Conservation (phyloP, 495 filamentous ascomycete genomes). For the Penicillium pulvis region DNA sequence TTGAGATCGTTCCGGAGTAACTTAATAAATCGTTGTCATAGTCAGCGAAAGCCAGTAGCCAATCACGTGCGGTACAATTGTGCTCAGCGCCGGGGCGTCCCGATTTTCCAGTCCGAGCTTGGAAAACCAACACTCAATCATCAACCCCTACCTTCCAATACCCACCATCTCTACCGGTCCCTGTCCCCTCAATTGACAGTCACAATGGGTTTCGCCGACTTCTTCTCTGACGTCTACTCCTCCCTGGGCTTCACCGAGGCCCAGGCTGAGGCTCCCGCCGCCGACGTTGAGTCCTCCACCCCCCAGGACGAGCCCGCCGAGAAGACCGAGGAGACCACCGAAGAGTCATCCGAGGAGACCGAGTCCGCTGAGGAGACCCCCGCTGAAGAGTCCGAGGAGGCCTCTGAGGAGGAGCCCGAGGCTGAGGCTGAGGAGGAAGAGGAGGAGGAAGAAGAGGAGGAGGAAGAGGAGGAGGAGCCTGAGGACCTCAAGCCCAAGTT, state of each 20-base stretch:
- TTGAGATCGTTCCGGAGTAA: neutral
- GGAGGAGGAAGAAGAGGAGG: conserved; percentile 70
- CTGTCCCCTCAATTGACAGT: conserved; percentile 41
- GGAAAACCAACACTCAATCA: conserved; percentile 42
- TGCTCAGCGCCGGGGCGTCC: conserved; percentile 47
- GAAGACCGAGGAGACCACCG: conserved; percentile 42
- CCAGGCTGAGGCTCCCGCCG: conserved; percentile 61
- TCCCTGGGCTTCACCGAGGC: conserved; percentile 59
- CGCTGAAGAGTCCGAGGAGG: conserved; percentile 47
- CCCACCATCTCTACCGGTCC: conserved; percentile 27
- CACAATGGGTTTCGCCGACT: conserved; percentile 65
- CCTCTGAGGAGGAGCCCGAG: conserved; percentile 49
- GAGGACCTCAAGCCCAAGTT: conserved; percentile 86
- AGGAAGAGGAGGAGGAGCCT: conserved; percentile 89
- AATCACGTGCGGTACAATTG: conserved; percentile 53
- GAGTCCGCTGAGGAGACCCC: conserved; percentile 38
- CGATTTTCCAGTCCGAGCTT: conserved; percentile 48
- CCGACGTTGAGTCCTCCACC: conserved; percentile 52
- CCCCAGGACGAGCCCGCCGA: conserved; percentile 55
- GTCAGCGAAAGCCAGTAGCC: conserved; percentile 19
- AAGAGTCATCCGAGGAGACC: conserved; percentile 33
- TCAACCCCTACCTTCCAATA: conserved; percentile 37
- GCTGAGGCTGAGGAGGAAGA: conserved; percentile 50
- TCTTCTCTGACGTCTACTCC: conserved; percentile 63
- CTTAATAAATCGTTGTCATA: conserved; percentile 1